Percentiles rank a stretch among this genome's conserved stretches.
Evolutionary conservation across 805 yeast species (phyloP).

Genomic region (Barnettozyma californica): DNA sequence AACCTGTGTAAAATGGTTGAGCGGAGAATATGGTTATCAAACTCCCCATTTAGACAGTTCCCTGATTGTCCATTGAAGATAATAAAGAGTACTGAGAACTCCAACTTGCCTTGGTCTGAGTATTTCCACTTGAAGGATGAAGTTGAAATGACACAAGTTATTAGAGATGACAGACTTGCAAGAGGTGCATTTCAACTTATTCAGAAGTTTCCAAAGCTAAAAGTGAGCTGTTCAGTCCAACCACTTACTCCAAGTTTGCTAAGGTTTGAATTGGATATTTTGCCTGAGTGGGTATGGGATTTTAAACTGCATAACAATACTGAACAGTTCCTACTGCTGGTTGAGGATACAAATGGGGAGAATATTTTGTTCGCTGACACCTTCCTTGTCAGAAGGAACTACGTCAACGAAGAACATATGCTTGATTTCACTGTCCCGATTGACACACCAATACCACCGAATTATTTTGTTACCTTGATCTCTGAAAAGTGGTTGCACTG

Average conservation of each 20-base stretch:
- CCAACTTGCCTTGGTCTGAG: slow-evolving; percentile 77
- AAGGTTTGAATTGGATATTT: slow-evolving; percentile 57
- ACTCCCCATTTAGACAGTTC: slow-evolving; percentile 84
- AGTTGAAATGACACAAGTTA: slow-evolving; percentile 77
- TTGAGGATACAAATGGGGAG: slow-evolving; percentile 85
- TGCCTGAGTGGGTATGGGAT: slow-evolving; percentile 82
- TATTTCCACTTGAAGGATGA: slow-evolving; percentile 63
- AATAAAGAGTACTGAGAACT: slow-evolving; percentile 68
- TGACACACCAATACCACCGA: slow-evolving; percentile 56
- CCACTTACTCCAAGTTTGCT: slow-evolving; percentile 73
- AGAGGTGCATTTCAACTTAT: slow-evolving; percentile 52
- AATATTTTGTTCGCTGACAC: slow-evolving; percentile 54
- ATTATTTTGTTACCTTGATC: slow-evolving; percentile 61
- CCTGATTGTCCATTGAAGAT: slow-evolving; percentile 64
- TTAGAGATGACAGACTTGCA: slow-evolving; percentile 67
- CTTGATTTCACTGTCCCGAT: slow-evolving; percentile 63
- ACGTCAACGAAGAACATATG: slow-evolving; percentile 48
- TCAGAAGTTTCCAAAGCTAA: slow-evolving; percentile 66
- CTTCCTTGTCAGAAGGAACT: slow-evolving; percentile 44
- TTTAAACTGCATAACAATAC: slow-evolving; percentile 50
- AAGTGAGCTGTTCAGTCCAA: slow-evolving; percentile 55
- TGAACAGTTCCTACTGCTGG: slow-evolving; percentile 63
- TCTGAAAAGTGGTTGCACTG: slow-evolving; percentile 88
- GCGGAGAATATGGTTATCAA: slow-evolving; percentile 74
- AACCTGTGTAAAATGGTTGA: slow-evolving; percentile 78